Evolutionary conservation across 129 eudicot species (phyloP).

Genomic region (Pittosporum tobira): DNA sequence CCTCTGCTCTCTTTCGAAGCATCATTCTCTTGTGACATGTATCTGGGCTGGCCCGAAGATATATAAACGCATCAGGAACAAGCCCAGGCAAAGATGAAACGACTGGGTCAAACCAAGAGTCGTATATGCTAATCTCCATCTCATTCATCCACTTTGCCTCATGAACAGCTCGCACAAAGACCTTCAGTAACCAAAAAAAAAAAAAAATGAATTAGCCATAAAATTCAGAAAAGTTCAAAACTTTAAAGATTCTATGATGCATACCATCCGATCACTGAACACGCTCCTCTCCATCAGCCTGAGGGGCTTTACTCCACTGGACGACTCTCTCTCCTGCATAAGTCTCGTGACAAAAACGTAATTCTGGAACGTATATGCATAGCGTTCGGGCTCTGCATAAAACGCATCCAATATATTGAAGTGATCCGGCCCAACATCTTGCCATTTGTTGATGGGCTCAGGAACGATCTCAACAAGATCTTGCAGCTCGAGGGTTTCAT

Average conservation of each 20-base stretch:
- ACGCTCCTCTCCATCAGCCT: slow-evolving; percentile 96
- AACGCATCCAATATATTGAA: slow-evolving; percentile 83
- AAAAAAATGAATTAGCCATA: slow-evolving; percentile 1
- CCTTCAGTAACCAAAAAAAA: slow-evolving; percentile 31
- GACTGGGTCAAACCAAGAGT: slow-evolving; percentile 97
- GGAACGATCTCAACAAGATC: slow-evolving; percentile 95
- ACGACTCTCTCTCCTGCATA: slow-evolving; percentile 96
- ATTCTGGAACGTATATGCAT: slow-evolving; percentile 89
- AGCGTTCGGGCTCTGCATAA: slow-evolving; percentile 81
- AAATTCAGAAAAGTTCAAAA: no score
- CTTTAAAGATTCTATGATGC: no score
- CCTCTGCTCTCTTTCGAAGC: slow-evolving; percentile 74
- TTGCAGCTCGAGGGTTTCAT: slow-evolving; percentile 82
- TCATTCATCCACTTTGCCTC: slow-evolving; percentile 98
- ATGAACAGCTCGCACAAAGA: slow-evolving; percentile 94
- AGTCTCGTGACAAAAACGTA: slow-evolving; percentile 89
- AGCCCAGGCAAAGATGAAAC: slow-evolving; percentile 86
- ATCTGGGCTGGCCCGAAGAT: slow-evolving; percentile 87
- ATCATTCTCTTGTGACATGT: slow-evolving; percentile 91
- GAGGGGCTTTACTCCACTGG: slow-evolving; percentile 74
- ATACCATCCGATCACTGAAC: slow-evolving; percentile 90
- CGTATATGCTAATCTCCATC: slow-evolving; percentile 94
- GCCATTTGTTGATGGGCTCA: slow-evolving; percentile 92
- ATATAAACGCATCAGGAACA: slow-evolving; percentile 83
- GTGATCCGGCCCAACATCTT: slow-evolving; percentile 85